phyloP scores from a whole-genome alignment of 805 yeast species.

The Spathaspora girioi region DNA sequence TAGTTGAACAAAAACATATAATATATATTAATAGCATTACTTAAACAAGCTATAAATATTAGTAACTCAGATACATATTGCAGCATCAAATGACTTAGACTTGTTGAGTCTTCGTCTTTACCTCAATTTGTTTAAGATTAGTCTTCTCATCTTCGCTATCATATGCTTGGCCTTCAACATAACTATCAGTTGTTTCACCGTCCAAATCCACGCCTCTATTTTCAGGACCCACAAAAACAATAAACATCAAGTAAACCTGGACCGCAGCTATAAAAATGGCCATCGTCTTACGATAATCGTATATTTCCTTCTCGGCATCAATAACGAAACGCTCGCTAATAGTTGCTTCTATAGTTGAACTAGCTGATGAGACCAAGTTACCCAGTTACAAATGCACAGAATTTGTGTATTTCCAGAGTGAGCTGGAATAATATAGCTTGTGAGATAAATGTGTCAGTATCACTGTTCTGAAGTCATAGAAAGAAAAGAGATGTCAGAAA shows the following conservation, averaged over 20 bases:
- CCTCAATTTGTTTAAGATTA: background rate
- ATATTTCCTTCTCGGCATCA: conserved; percentile 19
- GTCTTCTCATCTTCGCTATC: background rate
- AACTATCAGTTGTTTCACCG: conserved; percentile 8
- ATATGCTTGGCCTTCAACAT: conserved; percentile 4
- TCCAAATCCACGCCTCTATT: conserved; percentile 28
- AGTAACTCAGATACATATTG: too few relatives aligned
- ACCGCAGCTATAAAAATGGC: conserved; percentile 66
- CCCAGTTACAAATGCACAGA: conserved; percentile 65
- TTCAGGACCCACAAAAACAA: conserved; percentile 62
- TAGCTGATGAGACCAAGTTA: conserved; percentile 67
- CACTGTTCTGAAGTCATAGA: too few relatives aligned
- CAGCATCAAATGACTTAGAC: background rate
- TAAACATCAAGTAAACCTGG: conserved; percentile 46
- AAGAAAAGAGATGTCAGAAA: too few relatives aligned
- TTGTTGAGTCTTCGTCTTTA: background rate
- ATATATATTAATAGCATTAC: too few relatives aligned
- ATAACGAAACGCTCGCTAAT: conserved; percentile 60
- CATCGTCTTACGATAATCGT: conserved; percentile 68
- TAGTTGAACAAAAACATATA: too few relatives aligned
- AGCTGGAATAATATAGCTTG: too few relatives aligned
- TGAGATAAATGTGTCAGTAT: too few relatives aligned
- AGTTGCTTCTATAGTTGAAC: conserved; percentile 67
- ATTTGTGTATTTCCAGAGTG: too few relatives aligned
- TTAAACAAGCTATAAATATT: too few relatives aligned